Evolutionary conservation across 805 yeast species (phyloP), one percentile per base, ranked within the genome.

Genomic region (Pichia exigua): DNA sequence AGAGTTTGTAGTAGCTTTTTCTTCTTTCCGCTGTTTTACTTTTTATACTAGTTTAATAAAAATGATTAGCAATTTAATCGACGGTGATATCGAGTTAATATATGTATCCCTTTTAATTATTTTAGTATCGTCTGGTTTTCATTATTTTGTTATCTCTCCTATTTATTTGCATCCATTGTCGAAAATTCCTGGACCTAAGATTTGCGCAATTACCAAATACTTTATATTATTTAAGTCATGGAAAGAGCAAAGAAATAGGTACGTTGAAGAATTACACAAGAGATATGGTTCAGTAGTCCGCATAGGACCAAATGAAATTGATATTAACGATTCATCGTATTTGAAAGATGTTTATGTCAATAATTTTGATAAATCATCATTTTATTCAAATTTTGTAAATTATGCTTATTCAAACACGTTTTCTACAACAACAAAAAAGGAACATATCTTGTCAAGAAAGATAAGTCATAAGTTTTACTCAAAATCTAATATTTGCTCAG

Each of bases 201-300:
- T 75, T 13, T 74, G 80, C 58, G 70, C 82, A 26, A 54, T 81
- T 17, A 64, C 82, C 1, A 61, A 62, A 22, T 66, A 70, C 30
- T 69, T 70, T 63, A 70, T 72, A 20, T 63, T 74, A 38, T 73
- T 72, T 49, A 68, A 66, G 45, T 70, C 76, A 42, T 70, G 79
- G 69, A 54, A 65, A 13, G 80, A 76, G 53, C 73, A 76, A 53
- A 71, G 86, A 50, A 79, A 73, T 54, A 66, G 68, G 32, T 69
- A 66, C 39, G 76, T 83, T 3, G 76, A 80, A 51, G 41, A 61
- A 3, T 65, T 83, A 52, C 91, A 85, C 59, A 45, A 61, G 45
- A 62, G 67, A 52, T 82, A 82, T 58, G 91, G 90, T 1, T 75
- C 83, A 9, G 77, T 83, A 4, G 81, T 85, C 6, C 69, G 85